Evolutionary conservation across 148 eudicot species (phyloP).

Genomic region (Tetragonia tetragonoides): DNA sequence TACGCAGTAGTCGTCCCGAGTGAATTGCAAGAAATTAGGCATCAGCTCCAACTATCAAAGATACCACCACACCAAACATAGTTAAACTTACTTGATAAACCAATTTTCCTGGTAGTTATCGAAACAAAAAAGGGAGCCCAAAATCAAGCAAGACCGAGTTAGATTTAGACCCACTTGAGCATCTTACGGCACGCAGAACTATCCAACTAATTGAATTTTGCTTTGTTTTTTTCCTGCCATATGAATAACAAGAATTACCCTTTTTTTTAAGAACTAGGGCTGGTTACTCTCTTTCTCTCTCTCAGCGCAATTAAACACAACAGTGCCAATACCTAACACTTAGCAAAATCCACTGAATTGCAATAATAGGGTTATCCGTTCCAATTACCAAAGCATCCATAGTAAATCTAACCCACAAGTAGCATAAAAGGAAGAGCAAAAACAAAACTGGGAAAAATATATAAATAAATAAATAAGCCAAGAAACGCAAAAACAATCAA

Average conservation of each 20-base stretch:
- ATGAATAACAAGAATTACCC: background rate
- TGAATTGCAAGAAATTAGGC: no score
- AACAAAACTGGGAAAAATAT: background rate
- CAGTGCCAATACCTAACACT: background rate
- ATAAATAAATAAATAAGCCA: background rate
- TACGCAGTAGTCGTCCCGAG: no score
- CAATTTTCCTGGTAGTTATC: no score
- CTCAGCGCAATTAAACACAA: background rate
- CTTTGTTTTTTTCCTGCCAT: background rate
- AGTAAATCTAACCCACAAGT: background rate
- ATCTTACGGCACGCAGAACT: background rate
- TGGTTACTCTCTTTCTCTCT: background rate
- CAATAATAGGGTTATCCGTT: background rate
- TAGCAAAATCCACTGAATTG: background rate
- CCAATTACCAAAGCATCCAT: background rate
- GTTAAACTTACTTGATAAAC: no score
- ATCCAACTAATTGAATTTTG: no score
- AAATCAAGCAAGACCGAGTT: no score
- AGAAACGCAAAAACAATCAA: background rate
- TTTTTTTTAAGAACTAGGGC: background rate
- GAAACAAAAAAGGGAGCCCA: no score
- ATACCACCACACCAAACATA: no score
- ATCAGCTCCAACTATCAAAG: no score
- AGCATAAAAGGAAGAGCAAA: background rate
- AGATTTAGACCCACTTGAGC: no score